Conservation (phyloP, 371 early-diverging fungal genomes). For the Mucor ambiguus region DNA sequence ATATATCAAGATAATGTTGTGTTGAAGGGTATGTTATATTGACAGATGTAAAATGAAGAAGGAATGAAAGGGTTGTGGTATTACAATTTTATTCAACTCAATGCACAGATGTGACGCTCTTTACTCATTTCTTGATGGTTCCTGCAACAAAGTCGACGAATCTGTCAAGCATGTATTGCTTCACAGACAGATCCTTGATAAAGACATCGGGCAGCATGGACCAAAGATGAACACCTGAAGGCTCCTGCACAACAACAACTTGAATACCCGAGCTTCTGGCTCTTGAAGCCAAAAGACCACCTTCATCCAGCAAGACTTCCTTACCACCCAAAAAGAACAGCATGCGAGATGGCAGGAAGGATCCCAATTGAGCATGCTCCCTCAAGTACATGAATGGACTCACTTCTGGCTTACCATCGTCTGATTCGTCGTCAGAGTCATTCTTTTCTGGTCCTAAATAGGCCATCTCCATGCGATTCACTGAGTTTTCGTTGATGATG, state of each 20-base stretch:
- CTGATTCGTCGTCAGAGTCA: slow-evolving; percentile 12
- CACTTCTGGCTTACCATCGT: slow-evolving; percentile 3
- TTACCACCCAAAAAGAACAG: slow-evolving; percentile 44
- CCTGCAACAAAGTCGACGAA: slow-evolving; percentile 24
- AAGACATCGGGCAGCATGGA: slow-evolving; percentile 32
- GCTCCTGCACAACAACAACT: slow-evolving; percentile 39
- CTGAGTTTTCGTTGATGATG: slow-evolving; percentile 32
- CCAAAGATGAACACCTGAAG: slow-evolving; percentile 40
- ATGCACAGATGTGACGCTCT: slow-evolving; percentile 1
- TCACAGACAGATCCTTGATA: slow-evolving; percentile 18
- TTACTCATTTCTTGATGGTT: slow-evolving; percentile 8
- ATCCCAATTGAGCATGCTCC: slow-evolving; percentile 15
- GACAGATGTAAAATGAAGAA: background rate
- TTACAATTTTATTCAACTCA: background rate
- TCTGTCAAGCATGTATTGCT: slow-evolving; percentile 20
- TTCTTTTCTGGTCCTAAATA: slow-evolving; percentile 34
- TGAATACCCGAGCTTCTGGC: slow-evolving; percentile 35
- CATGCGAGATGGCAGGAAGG: slow-evolving; percentile 33
- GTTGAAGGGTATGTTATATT: background rate
- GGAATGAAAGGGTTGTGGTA: background rate
- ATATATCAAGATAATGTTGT: background rate
- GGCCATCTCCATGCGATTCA: slow-evolving; percentile 39
- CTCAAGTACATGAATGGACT: slow-evolving; percentile 21
- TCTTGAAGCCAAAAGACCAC: slow-evolving; percentile 36
- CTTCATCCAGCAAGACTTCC: slow-evolving; percentile 48